Evolutionary conservation across 2,329 filamentous ascomycete species (phyloP), one percentile per base, ranked within the genome.

Genomic region (Colletotrichum endophyticum): DNA sequence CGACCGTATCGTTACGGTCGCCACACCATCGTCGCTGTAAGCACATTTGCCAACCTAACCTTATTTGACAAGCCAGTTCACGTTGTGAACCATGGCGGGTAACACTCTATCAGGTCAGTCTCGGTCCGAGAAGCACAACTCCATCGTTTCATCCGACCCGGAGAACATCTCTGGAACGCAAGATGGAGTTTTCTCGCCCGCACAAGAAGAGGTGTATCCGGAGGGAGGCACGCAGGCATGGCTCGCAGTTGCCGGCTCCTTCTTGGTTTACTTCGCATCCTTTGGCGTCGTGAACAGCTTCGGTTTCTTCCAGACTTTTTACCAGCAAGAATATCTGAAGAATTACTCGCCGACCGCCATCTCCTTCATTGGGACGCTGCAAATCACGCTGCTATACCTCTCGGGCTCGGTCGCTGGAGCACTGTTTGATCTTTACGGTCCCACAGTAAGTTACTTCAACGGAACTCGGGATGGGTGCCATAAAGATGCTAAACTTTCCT

Each of bases 221-320:
- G 66, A 69, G 53, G 66, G 66, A n/a, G 66, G 53, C 6, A 13
- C 30, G 16, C 19, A 69, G 53, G 66, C 49, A 11, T 75, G 72
- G 75, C 63, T 75, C 44, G 64, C 72, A 32, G 75, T 77, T 34
- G 19, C 56, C 30, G 72, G 75, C 39, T 68, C 75, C 12, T 71
- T 77, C 57, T 44, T 77, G 49, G 75, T 77, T 13, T 75, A 77
- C 64, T 72, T 77, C 6, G 68, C 73, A 8, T 77, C 72, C 32
- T 75, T 72, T 15, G 83, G 84, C 27, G 77, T 84, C n/a, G 82
- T 87, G 73, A 88, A 86, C 77, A 84, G 81, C 28, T 88, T 86
- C 72, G 87, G 86, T 44, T 85, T 86, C 5, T 89, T 85, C 80
- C 86, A 88, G 76, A 85, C 84, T 5, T 88, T 86, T 80, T 88